Percentiles rank a stretch among this genome's conserved stretches.
Conservation (phyloP, 148 eudicot species). For the Gaultheria prostrata region DNA sequence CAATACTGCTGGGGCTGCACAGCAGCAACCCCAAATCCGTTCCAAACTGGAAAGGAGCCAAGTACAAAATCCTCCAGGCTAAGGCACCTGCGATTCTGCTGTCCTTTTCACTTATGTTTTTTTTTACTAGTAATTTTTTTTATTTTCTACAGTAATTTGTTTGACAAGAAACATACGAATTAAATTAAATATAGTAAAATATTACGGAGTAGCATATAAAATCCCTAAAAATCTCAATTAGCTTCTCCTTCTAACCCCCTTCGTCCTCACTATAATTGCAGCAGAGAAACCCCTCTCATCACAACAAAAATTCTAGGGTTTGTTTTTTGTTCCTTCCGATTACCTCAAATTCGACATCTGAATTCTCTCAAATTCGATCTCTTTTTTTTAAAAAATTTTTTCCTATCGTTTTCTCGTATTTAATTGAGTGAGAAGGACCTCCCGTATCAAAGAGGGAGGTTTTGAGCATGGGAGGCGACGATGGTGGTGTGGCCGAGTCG, state of each 20-base stretch:
- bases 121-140: too few relatives aligned
- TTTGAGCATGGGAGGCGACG: conserved; percentile 16
- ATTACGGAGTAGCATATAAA: too few relatives aligned
- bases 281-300: neutral
- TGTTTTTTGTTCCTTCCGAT: neutral
- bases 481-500: conserved; percentile 9
- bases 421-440: neutral
- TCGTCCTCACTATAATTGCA: neutral
- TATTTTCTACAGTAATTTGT: neutral
- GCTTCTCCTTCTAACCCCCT: neutral
- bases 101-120: neutral
- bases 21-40: too few relatives aligned
- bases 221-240: neutral
- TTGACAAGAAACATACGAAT: neutral
- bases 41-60: neutral
- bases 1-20: too few relatives aligned
- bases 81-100: conserved; percentile 15
- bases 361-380: neutral
- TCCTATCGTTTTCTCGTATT: neutral
- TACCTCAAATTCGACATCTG: neutral
- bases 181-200: too few relatives aligned
- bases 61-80: neutral
- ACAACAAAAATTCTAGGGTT: neutral
- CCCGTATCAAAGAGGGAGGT: neutral
- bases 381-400: too few relatives aligned